Conservation (phyloP, 2,329 filamentous ascomycete species). For the Monosporascus ibericus region DNA sequence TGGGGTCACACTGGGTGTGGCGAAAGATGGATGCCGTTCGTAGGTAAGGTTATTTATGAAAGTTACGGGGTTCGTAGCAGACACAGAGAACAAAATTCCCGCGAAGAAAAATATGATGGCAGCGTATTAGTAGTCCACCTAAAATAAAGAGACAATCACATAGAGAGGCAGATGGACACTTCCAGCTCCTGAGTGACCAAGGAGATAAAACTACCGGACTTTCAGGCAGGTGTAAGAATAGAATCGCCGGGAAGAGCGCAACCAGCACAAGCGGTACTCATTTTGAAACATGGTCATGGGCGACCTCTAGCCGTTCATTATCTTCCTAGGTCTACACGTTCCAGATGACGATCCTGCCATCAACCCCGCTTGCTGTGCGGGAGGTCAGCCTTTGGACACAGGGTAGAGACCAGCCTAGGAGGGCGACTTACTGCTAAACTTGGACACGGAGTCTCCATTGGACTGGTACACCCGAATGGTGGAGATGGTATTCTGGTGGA, state of each 20-base stretch:
- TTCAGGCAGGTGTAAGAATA: conserved; percentile 8
- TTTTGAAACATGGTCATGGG: background rate
- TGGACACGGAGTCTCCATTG: conserved; percentile 56
- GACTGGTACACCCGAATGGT: conserved; percentile 73
- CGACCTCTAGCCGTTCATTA: conserved; percentile 2
- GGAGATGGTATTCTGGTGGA: conserved; percentile 94
- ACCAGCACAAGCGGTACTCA: conserved; percentile 1
- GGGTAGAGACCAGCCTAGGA: background rate
- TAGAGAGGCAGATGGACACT: conserved; percentile 1
- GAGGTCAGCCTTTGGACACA: conserved; percentile 20
- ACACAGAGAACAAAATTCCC: background rate
- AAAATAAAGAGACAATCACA: background rate
- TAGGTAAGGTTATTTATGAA: conserved; percentile 13
- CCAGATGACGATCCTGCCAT: conserved; percentile 79
- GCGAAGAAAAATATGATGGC: background rate
- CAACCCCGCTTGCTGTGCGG: conserved; percentile 67
- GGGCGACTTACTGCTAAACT: conserved; percentile 73
- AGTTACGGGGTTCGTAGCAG: conserved; percentile 5
- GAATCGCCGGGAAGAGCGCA: conserved; percentile 2
- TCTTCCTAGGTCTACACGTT: conserved; percentile 42
- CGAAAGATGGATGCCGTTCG: background rate
- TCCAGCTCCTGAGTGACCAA: conserved; percentile 5
- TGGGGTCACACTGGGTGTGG: background rate
- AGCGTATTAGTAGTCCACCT: conserved; percentile 6
- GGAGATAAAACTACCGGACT: background rate